Base-by-base conservation (phyloP, 2,329 filamentous ascomycete genomes). In the Fusarium continuum region DNA sequence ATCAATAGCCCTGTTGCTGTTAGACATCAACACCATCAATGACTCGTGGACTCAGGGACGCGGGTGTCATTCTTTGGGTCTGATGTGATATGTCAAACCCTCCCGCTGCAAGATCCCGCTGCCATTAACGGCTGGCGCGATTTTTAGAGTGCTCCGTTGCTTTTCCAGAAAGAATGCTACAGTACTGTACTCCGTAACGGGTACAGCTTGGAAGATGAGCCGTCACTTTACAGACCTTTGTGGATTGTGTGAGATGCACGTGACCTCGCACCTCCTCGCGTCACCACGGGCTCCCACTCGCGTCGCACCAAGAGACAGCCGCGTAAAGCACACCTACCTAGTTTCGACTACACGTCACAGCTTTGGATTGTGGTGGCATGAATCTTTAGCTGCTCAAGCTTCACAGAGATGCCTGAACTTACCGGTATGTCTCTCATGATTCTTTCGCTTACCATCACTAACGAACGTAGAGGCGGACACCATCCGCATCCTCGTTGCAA, bases 401-500 rank as follows among this genome's bases (percentile, higher is more conserved):
- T 32, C 25, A 45, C 13, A 34, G 48, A 28, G n/a, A 75, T 75
- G 73, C 61, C 72, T n/a, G 72, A 74, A 23, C 65, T 73, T 45
- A 68, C 70, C 29, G 73, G 73, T 74, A 61, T 54, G 65, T 20
- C 31, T 16, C 7, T 14, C 8, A 8, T 13, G 0, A 8, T 16
- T 5, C 2, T 2, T 14, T 14, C 8, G 11, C 14, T 8, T 34
- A 5, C 20, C 20, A 14, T 25, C 22, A 16, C 51, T 70, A 40
- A 73, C 48, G n/a, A 29, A 47, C 52, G 50, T 47, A 84, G 83
- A 80, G 51, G 78, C 91, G 69, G 92, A 99, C 79, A 96, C 92
- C 0, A 97, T 99, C 72, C 92, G 92, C 65, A 95, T 99, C 66
- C 88, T 99, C 31, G 85, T 99, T 58, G 90, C 95, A 32, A 98